Conservation (phyloP, 345 rosid genomes). For the Eucalyptus pauciflora region DNA sequence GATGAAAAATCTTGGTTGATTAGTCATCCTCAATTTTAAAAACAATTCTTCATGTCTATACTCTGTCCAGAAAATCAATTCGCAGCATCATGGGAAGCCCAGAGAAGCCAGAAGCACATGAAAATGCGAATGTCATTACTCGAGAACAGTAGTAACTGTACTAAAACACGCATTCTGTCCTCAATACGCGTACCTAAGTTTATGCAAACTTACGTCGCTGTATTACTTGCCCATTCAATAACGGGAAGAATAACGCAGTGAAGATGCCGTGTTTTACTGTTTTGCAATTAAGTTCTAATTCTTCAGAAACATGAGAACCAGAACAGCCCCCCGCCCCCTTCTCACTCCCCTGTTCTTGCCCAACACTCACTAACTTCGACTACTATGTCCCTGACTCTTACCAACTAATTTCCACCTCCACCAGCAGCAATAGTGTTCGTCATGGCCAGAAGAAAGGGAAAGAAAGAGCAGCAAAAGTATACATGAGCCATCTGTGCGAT, state of each 20-base stretch:
- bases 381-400: background rate
- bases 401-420: background rate
- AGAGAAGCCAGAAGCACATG: background rate
- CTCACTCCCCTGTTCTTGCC: background rate
- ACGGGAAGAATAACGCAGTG: background rate
- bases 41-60: background rate
- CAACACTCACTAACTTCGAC: background rate
- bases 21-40: background rate
- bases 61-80: background rate
- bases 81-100: background rate
- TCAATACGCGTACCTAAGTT: background rate
- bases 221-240: background rate
- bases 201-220: background rate
- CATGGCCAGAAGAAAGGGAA: background rate
- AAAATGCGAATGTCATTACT: background rate
- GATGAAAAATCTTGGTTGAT: background rate
- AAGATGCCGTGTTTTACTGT: background rate
- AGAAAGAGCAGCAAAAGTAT: background rate
- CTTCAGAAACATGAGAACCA: background rate
- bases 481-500: background rate
- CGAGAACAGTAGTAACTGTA: background rate
- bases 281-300: background rate
- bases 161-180: background rate
- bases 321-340: background rate
- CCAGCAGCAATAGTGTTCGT: background rate